phyloP scores from a whole-genome alignment of 352 stramenopile species.

The Phytophthora sansomeana region DNA sequence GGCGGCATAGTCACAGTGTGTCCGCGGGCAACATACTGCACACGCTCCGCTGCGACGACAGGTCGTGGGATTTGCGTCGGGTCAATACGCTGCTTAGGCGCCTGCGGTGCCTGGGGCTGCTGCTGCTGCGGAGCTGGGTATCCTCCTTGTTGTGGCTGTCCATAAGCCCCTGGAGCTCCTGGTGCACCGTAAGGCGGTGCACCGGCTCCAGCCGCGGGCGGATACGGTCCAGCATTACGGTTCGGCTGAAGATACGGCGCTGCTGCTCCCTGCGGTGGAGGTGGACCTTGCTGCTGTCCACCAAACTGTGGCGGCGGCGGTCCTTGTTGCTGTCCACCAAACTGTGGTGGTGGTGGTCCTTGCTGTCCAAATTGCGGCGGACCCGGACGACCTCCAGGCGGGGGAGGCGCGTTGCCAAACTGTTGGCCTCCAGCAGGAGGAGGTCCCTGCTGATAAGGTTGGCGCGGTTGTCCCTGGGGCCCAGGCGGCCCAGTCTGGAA shows the following conservation, averaged over 20 bases:
- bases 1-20: constrained; percentile 88
- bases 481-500: constrained; percentile 33
- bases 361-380: constrained; percentile 4
- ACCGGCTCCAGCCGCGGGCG: constrained; percentile 20
- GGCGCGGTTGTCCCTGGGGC: constrained; percentile 5
- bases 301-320: constrained; percentile 32
- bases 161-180: constrained; percentile 28
- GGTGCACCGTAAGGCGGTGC: constrained; percentile 31
- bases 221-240: constrained; percentile 44
- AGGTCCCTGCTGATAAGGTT: constrained; percentile 19
- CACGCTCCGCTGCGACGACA: constrained; percentile 64
- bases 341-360: constrained; percentile 5
- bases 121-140: constrained; percentile 31
- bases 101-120: constrained; percentile 44
- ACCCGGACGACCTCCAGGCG: not conserved
- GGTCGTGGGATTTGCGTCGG: constrained; percentile 89
- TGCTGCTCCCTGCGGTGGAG: constrained; percentile 32
- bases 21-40: constrained; percentile 81
- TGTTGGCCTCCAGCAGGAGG: constrained; percentile 22
- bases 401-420: constrained; percentile 16
- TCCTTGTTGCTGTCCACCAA: constrained; percentile 18
- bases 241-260: constrained; percentile 44
- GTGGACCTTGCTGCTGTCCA: constrained; percentile 31
- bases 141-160: constrained; percentile 41
- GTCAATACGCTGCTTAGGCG: constrained; percentile 85